Base-by-base conservation (phyloP, 202 grass and related monocot species). In the Zizania palustris region DNA sequence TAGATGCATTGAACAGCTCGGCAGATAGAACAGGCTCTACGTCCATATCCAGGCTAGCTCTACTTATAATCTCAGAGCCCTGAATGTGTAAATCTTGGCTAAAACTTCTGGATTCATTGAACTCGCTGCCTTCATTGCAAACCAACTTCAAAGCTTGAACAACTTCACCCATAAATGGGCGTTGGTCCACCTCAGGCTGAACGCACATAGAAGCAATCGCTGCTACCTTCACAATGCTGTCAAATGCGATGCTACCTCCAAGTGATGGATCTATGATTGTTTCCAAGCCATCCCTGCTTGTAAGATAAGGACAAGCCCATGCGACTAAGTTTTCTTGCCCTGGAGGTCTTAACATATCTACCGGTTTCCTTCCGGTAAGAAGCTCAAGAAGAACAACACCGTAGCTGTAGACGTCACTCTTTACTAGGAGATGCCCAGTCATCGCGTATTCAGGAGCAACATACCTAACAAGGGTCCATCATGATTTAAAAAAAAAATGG, bases 171-270 rank as follows among this genome's bases (percentile, higher is more conserved):
- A 99, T 99, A 67, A 99, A 93, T 18, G 96, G 96, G 36, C 96
- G 81, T 33, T 99, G 96, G 65, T 99, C 90, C 11, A 99, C 96
- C 85, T 99, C 96, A 69, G 96, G 96, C 79, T 99, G 96, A 58
- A 99, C 92, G 6, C 96, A 99, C 96, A 99, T 99, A 34, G 92
- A 99, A 83, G 92, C 90, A 79, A 99, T 99, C 40, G 96, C 96
- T 83, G 92, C 92, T 62, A 96, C 92, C 74, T 93, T 99, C 7
- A 92, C 90, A 8, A 93, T 63, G 69, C 76, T 88, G 75, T 90
- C 89, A 74, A 91, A 91, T 49, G 83, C 73, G 74, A 90, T 82
- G 67, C 41, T 82, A 21, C 43, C 79, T 73, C 81, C 84, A 41
- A 99, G 80, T 68, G 89, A 93, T 28, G 63, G 87, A 73, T 99